Evolutionary conservation across 2,329 filamentous ascomycete genomes (phyloP).

Genomic region (Neoarthrinium moseri): DNA sequence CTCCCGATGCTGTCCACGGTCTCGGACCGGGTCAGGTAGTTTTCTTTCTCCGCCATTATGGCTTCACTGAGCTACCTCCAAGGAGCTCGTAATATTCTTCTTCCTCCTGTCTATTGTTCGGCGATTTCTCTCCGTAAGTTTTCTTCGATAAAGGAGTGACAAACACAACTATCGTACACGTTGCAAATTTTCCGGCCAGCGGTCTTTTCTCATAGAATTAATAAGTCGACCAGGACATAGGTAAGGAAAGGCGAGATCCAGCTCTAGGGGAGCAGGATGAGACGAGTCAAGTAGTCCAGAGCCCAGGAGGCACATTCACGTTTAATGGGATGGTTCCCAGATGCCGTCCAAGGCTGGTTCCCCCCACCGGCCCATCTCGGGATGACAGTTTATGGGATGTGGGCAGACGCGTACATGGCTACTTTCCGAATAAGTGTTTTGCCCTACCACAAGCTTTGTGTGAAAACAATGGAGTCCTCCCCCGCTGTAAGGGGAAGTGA

Average conservation of each 20-base stretch:
- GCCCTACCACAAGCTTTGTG: not conserved
- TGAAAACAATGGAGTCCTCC: not conserved
- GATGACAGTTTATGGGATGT: not conserved
- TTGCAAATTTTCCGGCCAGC: slow-evolving; percentile 1
- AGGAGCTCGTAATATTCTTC: not conserved
- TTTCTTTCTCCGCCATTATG: slow-evolving; percentile 2
- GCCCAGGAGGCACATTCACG: too few species aligned
- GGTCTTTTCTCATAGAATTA: not conserved
- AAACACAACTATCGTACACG: not conserved
- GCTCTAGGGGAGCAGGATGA: not conserved
- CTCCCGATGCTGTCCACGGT: not conserved
- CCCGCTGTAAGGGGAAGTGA: too few species aligned
- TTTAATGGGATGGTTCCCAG: too few species aligned
- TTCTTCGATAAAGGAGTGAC: too few species aligned
- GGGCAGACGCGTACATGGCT: too few species aligned
- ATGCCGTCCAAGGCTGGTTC: too few species aligned
- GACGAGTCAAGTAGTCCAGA: not conserved
- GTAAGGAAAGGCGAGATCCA: not conserved
- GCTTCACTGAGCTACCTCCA: not conserved
- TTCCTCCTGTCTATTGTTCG: too few species aligned
- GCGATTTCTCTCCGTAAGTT: too few species aligned
- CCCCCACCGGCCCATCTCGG: not conserved
- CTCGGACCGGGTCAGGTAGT: slow-evolving; percentile 4
- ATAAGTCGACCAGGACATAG: not conserved
- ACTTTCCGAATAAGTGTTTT: not conserved